Evolutionary conservation across 495 filamentous ascomycete species (phyloP), one percentile per base, ranked within the genome.

Genomic region (Penicillium tannophilum): DNA sequence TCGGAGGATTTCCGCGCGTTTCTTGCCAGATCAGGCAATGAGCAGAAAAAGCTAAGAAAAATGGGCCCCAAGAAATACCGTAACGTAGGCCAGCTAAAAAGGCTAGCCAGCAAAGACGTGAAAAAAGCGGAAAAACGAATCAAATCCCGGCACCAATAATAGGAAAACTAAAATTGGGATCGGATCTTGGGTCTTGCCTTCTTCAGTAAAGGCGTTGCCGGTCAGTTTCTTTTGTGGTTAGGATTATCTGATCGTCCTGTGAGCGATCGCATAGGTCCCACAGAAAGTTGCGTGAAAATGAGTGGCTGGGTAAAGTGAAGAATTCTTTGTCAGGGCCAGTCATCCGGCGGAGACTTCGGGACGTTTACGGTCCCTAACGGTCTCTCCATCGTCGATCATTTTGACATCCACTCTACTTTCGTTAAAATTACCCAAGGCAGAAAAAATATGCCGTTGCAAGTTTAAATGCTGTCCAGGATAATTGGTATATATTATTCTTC

Each of bases 191-290:
- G 61, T 72, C 71, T 75, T 72, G 54, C 74, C 71, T 55, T 24
- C 54, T 67, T 58, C n/a, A 67, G 73, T 54, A 55, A 62, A 62
- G 46, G 63, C 51, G 58, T 30, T 60, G 72, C 60, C 60, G 60
- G 59, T 71, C 69, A 23, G 39, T 68, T 66, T 60, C 60, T 66
- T 31, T 52, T 68, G 61, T 19, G 62, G 66, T 56, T 56, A 64
- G 63, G 55, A 70, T 68, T 71, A 68, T 71, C 63, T 69, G 68
- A 71, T 70, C 70, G 52, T 65, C 63, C 61, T 55, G 59, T 63
- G 65, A 72, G 65, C 65, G 63, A 72, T 71, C 63, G 63, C 24
- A 57, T 49, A 36, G 35, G 44, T 39, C 26, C 48, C 51, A 33
- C 51, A 39, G 31, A 39, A n/a, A 23, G 20, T 23, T 23, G 20